These are phyloP conservation scores for Fusarium mundagurra DNA, from an alignment of 2,329 filamentous ascomycete species.

Conservation along the genomic window DNA sequence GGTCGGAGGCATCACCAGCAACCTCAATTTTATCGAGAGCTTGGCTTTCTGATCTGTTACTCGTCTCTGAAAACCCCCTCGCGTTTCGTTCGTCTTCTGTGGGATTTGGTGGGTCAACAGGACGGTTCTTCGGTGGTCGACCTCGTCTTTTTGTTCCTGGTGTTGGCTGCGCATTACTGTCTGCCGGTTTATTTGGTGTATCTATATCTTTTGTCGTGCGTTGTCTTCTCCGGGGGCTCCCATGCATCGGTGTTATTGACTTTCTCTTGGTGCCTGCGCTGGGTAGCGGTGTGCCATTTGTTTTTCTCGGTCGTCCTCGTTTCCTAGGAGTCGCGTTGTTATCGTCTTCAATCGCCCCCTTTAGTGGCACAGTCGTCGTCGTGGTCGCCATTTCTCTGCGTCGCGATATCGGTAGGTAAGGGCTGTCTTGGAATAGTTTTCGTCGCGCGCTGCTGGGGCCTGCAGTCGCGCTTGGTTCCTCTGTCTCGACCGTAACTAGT, in stretches of 20 bases:
- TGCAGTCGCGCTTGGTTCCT: conserved; percentile 50
- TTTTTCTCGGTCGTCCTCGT: conserved; percentile 59
- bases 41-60: conserved; percentile 33
- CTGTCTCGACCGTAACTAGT: conserved; percentile 65
- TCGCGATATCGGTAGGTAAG: conserved; percentile 48
- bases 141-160: conserved; percentile 46
- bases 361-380: conserved; percentile 60
- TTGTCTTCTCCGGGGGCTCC: conserved; percentile 48
- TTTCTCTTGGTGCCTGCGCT: conserved; percentile 55
- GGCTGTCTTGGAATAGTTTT: conserved; percentile 57
- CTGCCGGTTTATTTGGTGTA: conserved; percentile 39
- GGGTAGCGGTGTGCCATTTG: conserved; percentile 63
- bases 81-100: conserved; percentile 28
- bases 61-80: conserved; percentile 21
- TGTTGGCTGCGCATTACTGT: conserved; percentile 44
- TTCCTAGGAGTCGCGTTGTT: conserved; percentile 51
- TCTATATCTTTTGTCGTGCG: conserved; percentile 45
- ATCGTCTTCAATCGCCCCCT: conserved; percentile 52
- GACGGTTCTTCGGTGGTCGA: conserved; percentile 44
- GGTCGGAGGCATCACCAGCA: conserved; percentile 27
- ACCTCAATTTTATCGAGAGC: conserved; percentile 43
- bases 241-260: conserved; percentile 56
- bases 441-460: conserved; percentile 49
- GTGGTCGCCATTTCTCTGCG: conserved; percentile 56
- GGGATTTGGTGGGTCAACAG: conserved; percentile 42